Conservation (phyloP, 2,329 filamentous ascomycete genomes). For the Monilinia laxa region DNA sequence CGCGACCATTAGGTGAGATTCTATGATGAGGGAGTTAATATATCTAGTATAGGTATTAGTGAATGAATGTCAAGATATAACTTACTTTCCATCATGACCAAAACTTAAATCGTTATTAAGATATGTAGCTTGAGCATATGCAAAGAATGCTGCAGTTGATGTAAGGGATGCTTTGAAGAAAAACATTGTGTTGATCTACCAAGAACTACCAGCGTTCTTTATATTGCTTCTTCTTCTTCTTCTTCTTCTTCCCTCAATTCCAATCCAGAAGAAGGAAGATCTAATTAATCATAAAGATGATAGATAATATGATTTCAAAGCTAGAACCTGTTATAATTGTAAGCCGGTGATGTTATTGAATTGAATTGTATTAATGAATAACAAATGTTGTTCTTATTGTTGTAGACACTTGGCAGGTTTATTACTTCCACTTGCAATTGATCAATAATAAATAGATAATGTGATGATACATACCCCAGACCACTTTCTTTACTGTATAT, state of each 20-base stretch:
- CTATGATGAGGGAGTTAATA: slow-evolving; percentile 24
- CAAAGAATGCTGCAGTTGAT: slow-evolving; percentile 34
- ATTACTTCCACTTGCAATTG: not conserved
- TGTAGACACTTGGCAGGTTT: slow-evolving; percentile 18
- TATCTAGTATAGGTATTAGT: too few species aligned
- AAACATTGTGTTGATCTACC: slow-evolving; percentile 12
- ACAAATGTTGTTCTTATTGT: not conserved
- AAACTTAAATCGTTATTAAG: slow-evolving; percentile 44
- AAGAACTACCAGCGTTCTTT: slow-evolving; percentile 23
- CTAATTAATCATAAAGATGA: slow-evolving; percentile 15
- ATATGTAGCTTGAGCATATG: slow-evolving; percentile 38
- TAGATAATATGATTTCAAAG: not conserved
- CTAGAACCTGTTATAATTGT: not conserved
- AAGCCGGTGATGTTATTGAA: too few species aligned
- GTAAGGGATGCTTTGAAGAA: slow-evolving; percentile 31
- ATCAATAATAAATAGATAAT: too few species aligned
- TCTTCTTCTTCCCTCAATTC: slow-evolving; percentile 7
- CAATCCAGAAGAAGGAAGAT: not conserved
- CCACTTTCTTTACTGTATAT: not conserved
- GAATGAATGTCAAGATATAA: not conserved
- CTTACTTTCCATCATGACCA: slow-evolving; percentile 45
- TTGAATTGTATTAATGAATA: too few species aligned
- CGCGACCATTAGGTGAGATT: slow-evolving; percentile 38
- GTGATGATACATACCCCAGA: not conserved
- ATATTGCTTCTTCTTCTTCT: not conserved